Conservation (phyloP, 768 basidiomycete genomes). For the Cystoderma amianthinum region DNA sequence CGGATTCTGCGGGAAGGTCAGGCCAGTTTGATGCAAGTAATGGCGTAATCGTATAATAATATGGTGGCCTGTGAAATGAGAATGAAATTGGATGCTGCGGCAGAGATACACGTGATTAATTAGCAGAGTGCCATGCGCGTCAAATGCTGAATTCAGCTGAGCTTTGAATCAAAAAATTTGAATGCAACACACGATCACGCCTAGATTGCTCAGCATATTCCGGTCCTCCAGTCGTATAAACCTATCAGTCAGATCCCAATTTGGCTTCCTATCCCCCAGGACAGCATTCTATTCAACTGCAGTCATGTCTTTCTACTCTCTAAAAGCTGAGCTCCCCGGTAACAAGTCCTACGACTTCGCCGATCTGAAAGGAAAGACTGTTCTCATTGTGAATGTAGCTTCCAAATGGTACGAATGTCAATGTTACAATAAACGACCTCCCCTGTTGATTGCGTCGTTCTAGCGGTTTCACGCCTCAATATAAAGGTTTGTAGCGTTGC, state of each 20-base stretch:
- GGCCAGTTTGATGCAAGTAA: conserved; percentile 9
- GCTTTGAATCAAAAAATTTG: conserved; percentile 8
- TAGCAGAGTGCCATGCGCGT: background rate
- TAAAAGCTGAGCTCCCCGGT: conserved; percentile 59
- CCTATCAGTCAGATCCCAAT: too few relatives aligned
- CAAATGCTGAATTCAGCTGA: conserved; percentile 10
- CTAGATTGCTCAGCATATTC: conserved; percentile 23
- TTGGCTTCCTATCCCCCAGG: too few relatives aligned
- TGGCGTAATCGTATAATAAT: background rate
- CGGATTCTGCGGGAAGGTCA: conserved; percentile 40
- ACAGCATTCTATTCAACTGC: conserved; percentile 9
- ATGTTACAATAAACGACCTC: too few relatives aligned
- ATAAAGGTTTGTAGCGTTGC: conserved; percentile 39
- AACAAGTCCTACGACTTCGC: conserved; percentile 54
- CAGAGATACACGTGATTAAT: background rate
- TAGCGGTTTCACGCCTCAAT: conserved; percentile 83
- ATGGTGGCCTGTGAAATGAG: background rate
- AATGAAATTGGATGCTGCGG: background rate
- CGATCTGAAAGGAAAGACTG: conserved; percentile 69
- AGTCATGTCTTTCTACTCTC: conserved; percentile 48
- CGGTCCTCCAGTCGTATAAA: conserved; percentile 16
- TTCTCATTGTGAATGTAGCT: conserved; percentile 74
- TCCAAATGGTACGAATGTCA: conserved; percentile 69
- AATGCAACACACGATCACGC: conserved; percentile 16
- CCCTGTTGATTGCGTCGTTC: conserved; percentile 1